Evolutionary conservation across 768 basidiomycete genomes (phyloP).

Genomic region (Cantharellus anzutake): DNA sequence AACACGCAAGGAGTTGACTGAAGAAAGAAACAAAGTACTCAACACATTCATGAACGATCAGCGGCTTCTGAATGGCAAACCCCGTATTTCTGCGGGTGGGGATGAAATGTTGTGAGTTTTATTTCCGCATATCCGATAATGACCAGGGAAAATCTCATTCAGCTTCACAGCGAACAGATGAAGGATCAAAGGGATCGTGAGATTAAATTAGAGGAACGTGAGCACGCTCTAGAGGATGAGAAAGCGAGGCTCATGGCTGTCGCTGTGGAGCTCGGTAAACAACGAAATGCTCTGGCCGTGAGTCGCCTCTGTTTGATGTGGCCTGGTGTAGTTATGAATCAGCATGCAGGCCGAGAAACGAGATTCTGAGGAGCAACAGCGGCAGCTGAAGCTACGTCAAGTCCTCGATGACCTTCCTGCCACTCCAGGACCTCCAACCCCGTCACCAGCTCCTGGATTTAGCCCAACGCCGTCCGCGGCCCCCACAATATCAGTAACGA

Average conservation of each 20-base stretch:
- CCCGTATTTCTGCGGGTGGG: background rate
- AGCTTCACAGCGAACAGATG: constrained; percentile 10
- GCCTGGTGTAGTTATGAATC: too few relatives aligned
- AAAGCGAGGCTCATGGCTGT: constrained; percentile 44
- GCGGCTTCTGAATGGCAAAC: background rate
- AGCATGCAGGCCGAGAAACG: background rate
- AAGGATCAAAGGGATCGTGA: constrained; percentile 29
- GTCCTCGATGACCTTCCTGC: constrained; percentile 8
- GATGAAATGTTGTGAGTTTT: background rate
- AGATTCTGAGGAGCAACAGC: constrained; percentile 41
- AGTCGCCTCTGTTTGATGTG: background rate
- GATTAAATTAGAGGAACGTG: constrained; percentile 32
- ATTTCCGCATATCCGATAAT: background rate
- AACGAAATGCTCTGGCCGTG: background rate
- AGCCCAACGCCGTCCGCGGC: too few relatives aligned
- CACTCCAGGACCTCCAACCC: constrained; percentile 6
- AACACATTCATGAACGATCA: background rate
- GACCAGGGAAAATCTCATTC: too few relatives aligned
- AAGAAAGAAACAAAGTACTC: background rate
- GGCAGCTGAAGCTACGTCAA: constrained; percentile 12
- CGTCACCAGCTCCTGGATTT: too few relatives aligned
- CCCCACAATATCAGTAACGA: too few relatives aligned
- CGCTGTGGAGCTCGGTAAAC: constrained; percentile 29
- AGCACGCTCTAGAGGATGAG: constrained; percentile 23
- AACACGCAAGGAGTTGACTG: background rate